These are phyloP conservation scores for Panus rudis DNA, from an alignment of 768 basidiomycete species.

Conservation along the genomic window DNA sequence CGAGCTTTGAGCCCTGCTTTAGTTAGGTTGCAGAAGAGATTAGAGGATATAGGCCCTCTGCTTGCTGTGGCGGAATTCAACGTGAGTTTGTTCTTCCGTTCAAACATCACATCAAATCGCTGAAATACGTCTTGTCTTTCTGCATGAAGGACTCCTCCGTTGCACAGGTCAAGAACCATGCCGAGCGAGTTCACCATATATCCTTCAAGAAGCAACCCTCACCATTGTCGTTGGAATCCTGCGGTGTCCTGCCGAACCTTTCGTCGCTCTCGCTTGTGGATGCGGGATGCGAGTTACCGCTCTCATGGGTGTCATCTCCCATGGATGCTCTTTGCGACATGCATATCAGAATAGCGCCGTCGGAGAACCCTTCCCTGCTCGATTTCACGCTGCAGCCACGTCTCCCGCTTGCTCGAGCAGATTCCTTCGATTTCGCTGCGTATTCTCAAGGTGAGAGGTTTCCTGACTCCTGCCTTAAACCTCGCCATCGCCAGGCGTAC, in stretches of 20 bases:
- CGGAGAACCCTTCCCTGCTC: constrained; percentile 1
- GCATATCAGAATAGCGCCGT: constrained; percentile 9
- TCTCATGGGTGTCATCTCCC: constrained; percentile 4
- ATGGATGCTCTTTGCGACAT: constrained; percentile 6
- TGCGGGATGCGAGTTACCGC: constrained; percentile 10
- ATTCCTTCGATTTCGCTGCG: neutral
- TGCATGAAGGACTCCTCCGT: neutral
- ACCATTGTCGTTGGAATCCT: too few relatives aligned
- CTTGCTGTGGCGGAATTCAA: constrained; percentile 6
- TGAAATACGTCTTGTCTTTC: neutral
- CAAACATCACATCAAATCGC: too few relatives aligned
- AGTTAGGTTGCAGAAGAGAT: constrained; percentile 18
- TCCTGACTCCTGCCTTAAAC: constrained; percentile 7
- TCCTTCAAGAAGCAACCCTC: neutral
- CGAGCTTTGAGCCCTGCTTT: constrained; percentile 20
- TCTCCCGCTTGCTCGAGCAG: constrained; percentile 7
- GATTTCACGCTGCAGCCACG: constrained; percentile 3
- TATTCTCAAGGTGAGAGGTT: constrained; percentile 15
- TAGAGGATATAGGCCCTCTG: constrained; percentile 15
- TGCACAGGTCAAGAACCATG: neutral
- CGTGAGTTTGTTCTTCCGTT: too few relatives aligned
- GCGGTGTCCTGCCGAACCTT: too few relatives aligned
- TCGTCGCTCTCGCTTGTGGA: too few relatives aligned
- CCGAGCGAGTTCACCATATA: neutral
- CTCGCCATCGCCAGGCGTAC: constrained; percentile 5